These are phyloP conservation scores for Heritiera fomes DNA, from an alignment of 345 rosid species.

Conservation along the genomic window DNA sequence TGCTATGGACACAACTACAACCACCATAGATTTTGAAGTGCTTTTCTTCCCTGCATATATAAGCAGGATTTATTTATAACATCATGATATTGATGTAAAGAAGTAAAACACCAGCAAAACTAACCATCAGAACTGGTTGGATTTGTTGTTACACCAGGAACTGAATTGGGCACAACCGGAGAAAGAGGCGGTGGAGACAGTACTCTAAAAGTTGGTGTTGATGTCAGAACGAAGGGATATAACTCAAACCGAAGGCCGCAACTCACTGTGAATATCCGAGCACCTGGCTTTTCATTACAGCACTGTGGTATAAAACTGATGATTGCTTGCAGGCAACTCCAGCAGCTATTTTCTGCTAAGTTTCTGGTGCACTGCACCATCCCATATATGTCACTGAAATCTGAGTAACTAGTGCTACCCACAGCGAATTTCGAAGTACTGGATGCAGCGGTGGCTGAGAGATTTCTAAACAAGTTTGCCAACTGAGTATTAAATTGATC, in stretches of 20 bases:
- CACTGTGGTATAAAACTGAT: slow-evolving; percentile 12
- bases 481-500: slow-evolving; percentile 25
- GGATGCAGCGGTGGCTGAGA: slow-evolving; percentile 30
- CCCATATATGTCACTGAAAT: slow-evolving; percentile 25
- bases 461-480: slow-evolving; percentile 20
- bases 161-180: not conserved
- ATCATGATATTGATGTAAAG: not conserved
- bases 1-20: slow-evolving; percentile 25
- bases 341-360: slow-evolving; percentile 26
- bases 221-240: slow-evolving; percentile 26
- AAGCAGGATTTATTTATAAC: not conserved
- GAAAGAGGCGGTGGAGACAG: slow-evolving; percentile 23
- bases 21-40: slow-evolving; percentile 11
- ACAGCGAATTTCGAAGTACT: slow-evolving; percentile 31
- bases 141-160: slow-evolving; percentile 7
- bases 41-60: slow-evolving; percentile 25
- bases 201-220: not conserved
- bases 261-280: slow-evolving; percentile 25
- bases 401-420: slow-evolving; percentile 19
- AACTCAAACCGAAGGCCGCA: slow-evolving; percentile 42
- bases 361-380: slow-evolving; percentile 47
- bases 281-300: slow-evolving; percentile 23
- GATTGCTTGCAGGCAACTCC: slow-evolving; percentile 31
- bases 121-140: slow-evolving; percentile 23
- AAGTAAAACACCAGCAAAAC: not conserved